Base-by-base conservation (phyloP, 768 basidiomycete species). In the Boletellus ananiceps region DNA sequence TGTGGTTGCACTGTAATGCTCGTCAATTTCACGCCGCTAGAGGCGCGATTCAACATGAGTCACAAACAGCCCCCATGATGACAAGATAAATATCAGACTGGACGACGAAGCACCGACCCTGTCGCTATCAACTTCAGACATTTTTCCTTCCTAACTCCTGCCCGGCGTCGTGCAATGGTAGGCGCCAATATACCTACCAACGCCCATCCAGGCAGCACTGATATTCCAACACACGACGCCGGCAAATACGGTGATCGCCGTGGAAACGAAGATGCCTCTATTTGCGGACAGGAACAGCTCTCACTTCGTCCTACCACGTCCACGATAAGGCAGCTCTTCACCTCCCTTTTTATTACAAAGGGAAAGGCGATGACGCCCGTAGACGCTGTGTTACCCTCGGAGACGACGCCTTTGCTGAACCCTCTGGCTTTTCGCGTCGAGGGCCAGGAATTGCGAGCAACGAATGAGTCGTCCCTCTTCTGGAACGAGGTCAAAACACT, bases 321-420 rank as follows among this genome's bases (percentile, higher is more conserved):
- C 21, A 50, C 32, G 44, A 48, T 18, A 35, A 45, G 46, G 46
- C 16, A 21, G 36, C 21, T 49, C 35, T 34, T 59, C 18, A 11
- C 27, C 16, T 49, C 42, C 11, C 27, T 47, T 38, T 50, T 49
- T 25, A 0, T 8, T 7, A 25, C 15, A 11, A 37, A 18, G 8
- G 3, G 13, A 29, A 27, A 8, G 19, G 34, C 51, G 27, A 35
- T 29, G 15, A 16, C 37, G 4, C 44, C 44, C 18, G 45, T 13
- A 23, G 52, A 45, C 33, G 42, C 50, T 39, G 16, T 29, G 4
- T 40, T 23, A 0, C 42, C 34, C 61, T 70, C 57, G 2, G 84
- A 86, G 60, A 78, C 69, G 19, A 85, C 82, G 0, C 83, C 82
- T 13, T 66, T 87, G 19, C 71, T 86, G 0, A 66, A 69, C 16